phyloP scores from a whole-genome alignment of 73 alveolate species.

The Stentor roeselii region DNA sequence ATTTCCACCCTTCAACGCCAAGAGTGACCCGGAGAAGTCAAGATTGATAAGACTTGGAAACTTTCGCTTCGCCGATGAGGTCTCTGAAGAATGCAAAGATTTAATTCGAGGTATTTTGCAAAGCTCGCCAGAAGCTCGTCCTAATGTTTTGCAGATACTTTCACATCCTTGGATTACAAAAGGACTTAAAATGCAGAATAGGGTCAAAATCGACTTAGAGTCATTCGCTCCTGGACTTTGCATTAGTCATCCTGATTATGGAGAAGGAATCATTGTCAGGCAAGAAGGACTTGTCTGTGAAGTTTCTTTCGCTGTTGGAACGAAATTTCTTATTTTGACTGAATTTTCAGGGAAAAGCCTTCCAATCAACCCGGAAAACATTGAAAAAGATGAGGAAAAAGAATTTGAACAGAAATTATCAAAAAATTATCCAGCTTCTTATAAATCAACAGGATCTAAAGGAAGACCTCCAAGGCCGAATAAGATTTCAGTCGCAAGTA shows the following conservation, averaged over 20 bases:
- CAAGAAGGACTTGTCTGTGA: constrained; percentile 5
- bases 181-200: neutral
- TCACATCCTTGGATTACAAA: constrained; percentile 41
- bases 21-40: constrained; percentile 34
- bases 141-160: constrained; percentile 30
- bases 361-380: neutral
- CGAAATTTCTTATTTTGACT: no score
- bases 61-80: constrained; percentile 23
- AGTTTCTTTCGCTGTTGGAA: neutral
- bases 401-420: neutral
- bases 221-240: neutral
- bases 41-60: constrained; percentile 21
- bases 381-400: neutral
- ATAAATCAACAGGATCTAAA: neutral
- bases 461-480: neutral
- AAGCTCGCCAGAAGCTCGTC: constrained; percentile 36
- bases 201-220: neutral
- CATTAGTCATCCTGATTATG: neutral
- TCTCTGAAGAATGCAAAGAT: constrained; percentile 35
- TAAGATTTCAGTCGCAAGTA: neutral
- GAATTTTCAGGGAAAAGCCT: no score
- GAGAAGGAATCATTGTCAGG: neutral
- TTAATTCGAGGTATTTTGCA: constrained; percentile 25
- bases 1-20: constrained; percentile 43
- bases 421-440: neutral